Conservation (phyloP, 306 rosid genomes). For the Citrullus amarus region DNA sequence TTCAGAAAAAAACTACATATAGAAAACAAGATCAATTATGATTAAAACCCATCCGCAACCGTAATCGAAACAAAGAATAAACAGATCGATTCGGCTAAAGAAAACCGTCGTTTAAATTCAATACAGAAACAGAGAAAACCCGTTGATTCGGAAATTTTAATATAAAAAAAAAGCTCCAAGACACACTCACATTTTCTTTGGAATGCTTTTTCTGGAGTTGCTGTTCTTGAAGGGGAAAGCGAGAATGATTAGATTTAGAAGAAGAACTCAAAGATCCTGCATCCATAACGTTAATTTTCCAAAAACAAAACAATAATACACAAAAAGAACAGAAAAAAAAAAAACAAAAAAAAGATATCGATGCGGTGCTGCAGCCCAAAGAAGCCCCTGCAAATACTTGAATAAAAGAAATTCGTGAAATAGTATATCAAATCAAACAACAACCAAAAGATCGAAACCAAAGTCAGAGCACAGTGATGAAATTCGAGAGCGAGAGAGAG, state of each 20-base stretch:
- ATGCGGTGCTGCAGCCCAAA: not conserved
- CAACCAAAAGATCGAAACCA: not conserved
- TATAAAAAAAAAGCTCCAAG: not conserved
- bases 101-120: not conserved
- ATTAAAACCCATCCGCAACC: not conserved
- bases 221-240: constrained; percentile 17
- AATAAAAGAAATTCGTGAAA: not conserved
- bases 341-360: not conserved
- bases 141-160: not conserved
- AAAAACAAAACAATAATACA: not conserved
- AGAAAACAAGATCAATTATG: not conserved
- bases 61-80: not conserved
- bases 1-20: not conserved
- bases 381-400: constrained; percentile 3
- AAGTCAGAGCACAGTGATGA: not conserved
- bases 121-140: not conserved
- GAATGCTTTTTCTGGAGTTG: constrained; percentile 21
- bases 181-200: constrained; percentile 18
- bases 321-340: not conserved
- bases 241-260: not conserved
- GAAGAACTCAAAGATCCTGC: not conserved
- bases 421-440: not conserved
- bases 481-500: not conserved
- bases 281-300: not conserved
- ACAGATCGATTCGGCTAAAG: not conserved